Conservation (phyloP, 371 early-diverging fungal species). For the Mucor sp. region DNA sequence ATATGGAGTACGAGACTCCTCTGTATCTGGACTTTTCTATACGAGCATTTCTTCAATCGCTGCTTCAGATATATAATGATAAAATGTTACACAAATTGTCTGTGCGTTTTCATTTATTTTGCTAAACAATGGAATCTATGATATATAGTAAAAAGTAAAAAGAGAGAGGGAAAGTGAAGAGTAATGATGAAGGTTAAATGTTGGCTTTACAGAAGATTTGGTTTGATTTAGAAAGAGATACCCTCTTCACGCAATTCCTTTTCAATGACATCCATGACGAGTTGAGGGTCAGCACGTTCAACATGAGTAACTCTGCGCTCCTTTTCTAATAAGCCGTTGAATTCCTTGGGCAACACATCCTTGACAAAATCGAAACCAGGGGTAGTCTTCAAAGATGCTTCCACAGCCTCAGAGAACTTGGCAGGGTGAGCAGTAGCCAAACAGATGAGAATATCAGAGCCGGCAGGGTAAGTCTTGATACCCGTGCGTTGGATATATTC, state of each 20-base stretch:
- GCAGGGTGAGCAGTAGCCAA: conserved; percentile 96
- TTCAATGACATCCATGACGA: conserved; percentile 64
- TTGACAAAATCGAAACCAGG: conserved; percentile 62
- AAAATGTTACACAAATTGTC: not conserved
- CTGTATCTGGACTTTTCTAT: not conserved
- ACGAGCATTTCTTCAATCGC: not conserved
- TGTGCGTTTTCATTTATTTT: conserved; percentile 1
- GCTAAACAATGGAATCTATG: not conserved
- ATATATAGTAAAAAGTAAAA: not conserved
- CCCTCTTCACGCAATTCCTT: conserved; percentile 55
- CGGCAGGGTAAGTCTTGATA: conserved; percentile 34
- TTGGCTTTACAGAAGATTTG: not conserved
- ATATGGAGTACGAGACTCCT: not conserved
- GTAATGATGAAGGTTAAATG: not conserved
- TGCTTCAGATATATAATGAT: not conserved
- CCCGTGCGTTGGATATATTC: conserved; percentile 28
- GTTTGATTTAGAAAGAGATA: conserved; percentile 32
- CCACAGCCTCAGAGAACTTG: conserved; percentile 94
- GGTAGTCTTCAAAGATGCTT: conserved; percentile 67
- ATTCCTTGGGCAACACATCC: conserved; percentile 70
- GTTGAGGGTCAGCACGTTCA: conserved; percentile 58
- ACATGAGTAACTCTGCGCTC: conserved; percentile 65
- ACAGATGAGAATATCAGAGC: conserved; percentile 60
- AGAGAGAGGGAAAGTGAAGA: not conserved
- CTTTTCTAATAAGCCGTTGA: conserved; percentile 71